Conservation (phyloP, 441 rosid species). For the Pelargonium myrrhifolium region DNA sequence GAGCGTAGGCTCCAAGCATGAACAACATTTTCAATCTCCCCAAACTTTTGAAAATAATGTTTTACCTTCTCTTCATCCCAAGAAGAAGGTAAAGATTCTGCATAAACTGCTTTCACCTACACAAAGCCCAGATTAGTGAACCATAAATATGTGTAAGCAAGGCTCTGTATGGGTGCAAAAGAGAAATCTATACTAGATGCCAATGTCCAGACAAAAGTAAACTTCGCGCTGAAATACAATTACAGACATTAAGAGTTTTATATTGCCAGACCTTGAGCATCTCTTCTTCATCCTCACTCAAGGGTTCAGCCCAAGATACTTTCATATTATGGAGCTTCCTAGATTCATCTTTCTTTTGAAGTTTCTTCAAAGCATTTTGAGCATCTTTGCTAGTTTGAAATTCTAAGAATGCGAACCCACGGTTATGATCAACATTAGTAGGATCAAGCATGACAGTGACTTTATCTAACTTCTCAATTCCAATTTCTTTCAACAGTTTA, state of each 20-base stretch:
- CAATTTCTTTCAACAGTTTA: conserved; percentile 23
- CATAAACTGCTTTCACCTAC: conserved; percentile 34
- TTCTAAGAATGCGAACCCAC: conserved; percentile 34
- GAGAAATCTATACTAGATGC: not conserved
- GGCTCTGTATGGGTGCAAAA: not conserved
- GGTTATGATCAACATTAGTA: conserved; percentile 22
- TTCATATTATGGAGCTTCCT: conserved; percentile 25
- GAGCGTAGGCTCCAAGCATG: conserved; percentile 28
- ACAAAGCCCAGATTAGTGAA: conserved; percentile 8
- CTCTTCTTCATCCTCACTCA: conserved; percentile 31
- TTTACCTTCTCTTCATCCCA: conserved; percentile 30
- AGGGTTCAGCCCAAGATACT: conserved; percentile 33
- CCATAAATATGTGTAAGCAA: conserved; percentile 1
- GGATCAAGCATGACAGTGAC: conserved; percentile 30
- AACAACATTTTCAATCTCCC: conserved; percentile 33
- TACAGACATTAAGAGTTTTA: not conserved
- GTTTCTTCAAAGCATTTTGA: conserved; percentile 27
- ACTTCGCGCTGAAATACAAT: not conserved
- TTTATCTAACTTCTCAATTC: conserved; percentile 30
- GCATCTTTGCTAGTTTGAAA: conserved; percentile 31
- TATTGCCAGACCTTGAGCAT: conserved; percentile 25
- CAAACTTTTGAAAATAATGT: conserved; percentile 25
- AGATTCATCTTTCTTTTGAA: conserved; percentile 19
- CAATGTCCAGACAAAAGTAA: not conserved
- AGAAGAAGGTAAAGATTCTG: conserved; percentile 27